Base-by-base conservation (phyloP, 331 rosid genomes). In the Quercus tomentella region DNA sequence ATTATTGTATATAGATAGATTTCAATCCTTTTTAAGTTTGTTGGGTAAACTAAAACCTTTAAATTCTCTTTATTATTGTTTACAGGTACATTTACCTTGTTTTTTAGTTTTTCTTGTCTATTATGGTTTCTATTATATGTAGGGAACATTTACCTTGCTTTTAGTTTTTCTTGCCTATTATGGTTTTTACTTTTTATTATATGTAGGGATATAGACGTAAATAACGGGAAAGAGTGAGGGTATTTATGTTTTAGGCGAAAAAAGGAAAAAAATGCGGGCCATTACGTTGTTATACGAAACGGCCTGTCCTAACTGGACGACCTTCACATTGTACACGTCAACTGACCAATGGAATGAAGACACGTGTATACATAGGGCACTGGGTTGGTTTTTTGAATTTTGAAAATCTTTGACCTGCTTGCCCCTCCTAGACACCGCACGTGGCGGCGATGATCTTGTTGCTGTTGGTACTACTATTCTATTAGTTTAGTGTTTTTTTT, bases 381-480 rank as follows among this genome's bases (percentile, higher is more conserved):
- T 11, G 17, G 1, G 18, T n/a, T 41, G 35, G 35, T 18, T 7
- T 7, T 45, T 37, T 3, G 58, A 60, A 21, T n/a, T 26, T 56
- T 60, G 2, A 52, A 31, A 22, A 0, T 23, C 30, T 76, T 56
- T 55, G 82, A 82, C 75, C 45, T 15, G 45, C 45, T 41, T 41
- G 45, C 51, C 12, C 2, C 22, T 10, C 25, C 25, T 1, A 41
- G 70, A 84, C 82, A 81, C 61, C 83, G 85, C 86, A 85, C 84
- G 88, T 85, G 86, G 85, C 86, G 81, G 86, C 88, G 86, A 45
- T 56, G 79, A 81, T 78, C 51, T 58, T 23, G 85, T n/a, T 26
- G 73, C 52, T 23, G 85, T n/a, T 26, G 73, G 6, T 8, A 58
- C 10, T 12, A 45, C 16, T 11, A 45, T 9, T 45, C 7, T 45